phyloP scores from a whole-genome alignment of 768 basidiomycete genomes.

The Pleurotus cornucopiae region DNA sequence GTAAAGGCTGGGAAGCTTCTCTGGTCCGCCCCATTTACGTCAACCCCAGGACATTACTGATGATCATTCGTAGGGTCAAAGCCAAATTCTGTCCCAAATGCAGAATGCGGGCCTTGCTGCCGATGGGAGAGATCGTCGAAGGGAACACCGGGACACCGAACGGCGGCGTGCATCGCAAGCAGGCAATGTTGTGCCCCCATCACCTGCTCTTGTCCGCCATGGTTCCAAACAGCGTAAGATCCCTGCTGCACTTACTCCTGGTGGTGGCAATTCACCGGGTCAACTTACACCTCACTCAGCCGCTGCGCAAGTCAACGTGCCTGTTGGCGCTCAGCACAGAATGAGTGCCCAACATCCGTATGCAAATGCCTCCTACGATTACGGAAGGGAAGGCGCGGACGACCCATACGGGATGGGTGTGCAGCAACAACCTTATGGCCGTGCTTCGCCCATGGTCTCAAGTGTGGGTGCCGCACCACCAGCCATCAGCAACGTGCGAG shows the following conservation, averaged over 20 bases:
- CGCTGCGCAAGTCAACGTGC: constrained; percentile 71
- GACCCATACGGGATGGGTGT: constrained; percentile 45
- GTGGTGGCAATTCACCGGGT: constrained; percentile 41
- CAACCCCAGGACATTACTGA: neutral
- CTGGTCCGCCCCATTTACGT: constrained; percentile 39
- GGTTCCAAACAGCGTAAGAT: constrained; percentile 70
- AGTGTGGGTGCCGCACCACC: constrained; percentile 64
- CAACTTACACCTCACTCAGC: constrained; percentile 69
- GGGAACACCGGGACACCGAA: constrained; percentile 58
- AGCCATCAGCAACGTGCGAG: constrained; percentile 69
- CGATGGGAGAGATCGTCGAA: constrained; percentile 52
- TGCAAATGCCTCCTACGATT: constrained; percentile 60
- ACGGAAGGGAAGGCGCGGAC: constrained; percentile 42
- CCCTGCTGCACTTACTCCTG: constrained; percentile 57
- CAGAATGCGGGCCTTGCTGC: constrained; percentile 48
- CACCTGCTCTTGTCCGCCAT: constrained; percentile 74
- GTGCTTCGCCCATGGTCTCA: constrained; percentile 79
- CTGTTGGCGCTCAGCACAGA: constrained; percentile 51
- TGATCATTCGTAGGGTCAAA: constrained; percentile 45
- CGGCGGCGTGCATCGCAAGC: constrained; percentile 58
- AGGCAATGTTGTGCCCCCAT: constrained; percentile 60
- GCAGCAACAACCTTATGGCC: constrained; percentile 60
- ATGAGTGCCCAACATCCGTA: constrained; percentile 61
- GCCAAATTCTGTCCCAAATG: constrained; percentile 60
- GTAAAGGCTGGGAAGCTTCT: constrained; percentile 91